Base-by-base conservation (phyloP, 179 eudicot genomes). In the Beta macrorhiza region DNA sequence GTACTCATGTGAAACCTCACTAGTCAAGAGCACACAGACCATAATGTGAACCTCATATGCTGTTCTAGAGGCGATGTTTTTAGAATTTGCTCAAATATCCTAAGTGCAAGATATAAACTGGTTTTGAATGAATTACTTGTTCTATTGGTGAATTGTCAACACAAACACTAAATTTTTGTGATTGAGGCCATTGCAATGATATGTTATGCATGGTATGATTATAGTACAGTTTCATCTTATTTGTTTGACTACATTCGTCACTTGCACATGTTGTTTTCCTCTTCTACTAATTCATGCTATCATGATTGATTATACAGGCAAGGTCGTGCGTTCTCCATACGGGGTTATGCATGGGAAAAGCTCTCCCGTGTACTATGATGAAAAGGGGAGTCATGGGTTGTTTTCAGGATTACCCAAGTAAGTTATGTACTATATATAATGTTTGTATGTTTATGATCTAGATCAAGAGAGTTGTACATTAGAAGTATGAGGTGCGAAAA, bases 301-400 rank as follows among this genome's bases (percentile, higher is more conserved):
- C 52, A 63, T 79, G 69, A 22, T 5, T 78, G 57, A 42, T 78
- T 74, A 78, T 87, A 83, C 90, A 96, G 99, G 99, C 69, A 94
- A 92, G 77, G 88, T 96, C 71, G 95, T 94, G 80, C 97, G 99
- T 19, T 81, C 98, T 85, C 99, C 99, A 58, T 79, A 83, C 80
- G 99, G 99, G 13, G 99, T 94, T 47, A 83, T 92, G 97, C 99
- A 96, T 82, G 99, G 99, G 74, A 96, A 96, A 88, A 90, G 97
- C 83, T 96, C 99, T 53, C 91, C 80, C 32, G 99, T 96, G 10
- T 91, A 91, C 85, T 89, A 94, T 84, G 97, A 96, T 45, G 97
- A 94, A 82, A 89, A 88, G 59, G 90, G 84, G 52, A 87, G 92
- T 79, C 88, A 89, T 70, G 97, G 99, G 81, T 91, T 95, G 85